Evolutionary conservation across 106 monocot genomes (phyloP).

Genomic region (Hemerocallis citrina): DNA sequence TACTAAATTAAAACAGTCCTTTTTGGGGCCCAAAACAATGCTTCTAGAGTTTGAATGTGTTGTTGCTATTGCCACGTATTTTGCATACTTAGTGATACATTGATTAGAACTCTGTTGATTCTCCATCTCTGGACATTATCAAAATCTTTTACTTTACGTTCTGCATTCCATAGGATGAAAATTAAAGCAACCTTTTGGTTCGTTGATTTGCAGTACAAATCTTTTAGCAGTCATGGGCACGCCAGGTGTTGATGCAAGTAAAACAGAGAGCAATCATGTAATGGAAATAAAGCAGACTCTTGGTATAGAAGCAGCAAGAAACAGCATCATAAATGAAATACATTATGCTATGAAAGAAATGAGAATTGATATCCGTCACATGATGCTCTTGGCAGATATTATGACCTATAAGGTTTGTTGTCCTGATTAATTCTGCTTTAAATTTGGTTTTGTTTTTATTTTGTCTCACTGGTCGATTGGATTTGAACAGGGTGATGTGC

Average conservation of each 20-base stretch:
- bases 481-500: conserved; percentile 72
- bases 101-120: too few species aligned
- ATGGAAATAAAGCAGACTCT: conserved; percentile 68
- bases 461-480: too few species aligned
- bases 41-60: too few species aligned
- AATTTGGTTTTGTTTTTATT: background rate
- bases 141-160: too few species aligned
- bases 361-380: conserved; percentile 91
- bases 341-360: conserved; percentile 68
- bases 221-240: conserved; percentile 91
- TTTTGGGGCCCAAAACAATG: too few species aligned
- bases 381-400: conserved; percentile 95
- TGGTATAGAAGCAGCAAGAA: conserved; percentile 97
- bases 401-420: conserved; percentile 95
- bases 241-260: conserved; percentile 61
- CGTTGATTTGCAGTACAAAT: conserved; percentile 57
- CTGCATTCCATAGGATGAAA: too few species aligned
- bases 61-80: too few species aligned
- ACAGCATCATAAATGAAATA: conserved; percentile 79
- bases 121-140: too few species aligned
- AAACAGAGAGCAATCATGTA: conserved; percentile 81
- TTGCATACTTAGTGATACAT: too few species aligned
- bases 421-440: too few species aligned
- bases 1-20: too few species aligned
- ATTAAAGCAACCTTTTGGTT: too few species aligned